Percentiles rank a stretch among this genome's conserved stretches.
These are phyloP conservation scores for Didymella arachidicola DNA, from an alignment of 2,329 filamentous ascomycete species.

Conservation along the genomic window DNA sequence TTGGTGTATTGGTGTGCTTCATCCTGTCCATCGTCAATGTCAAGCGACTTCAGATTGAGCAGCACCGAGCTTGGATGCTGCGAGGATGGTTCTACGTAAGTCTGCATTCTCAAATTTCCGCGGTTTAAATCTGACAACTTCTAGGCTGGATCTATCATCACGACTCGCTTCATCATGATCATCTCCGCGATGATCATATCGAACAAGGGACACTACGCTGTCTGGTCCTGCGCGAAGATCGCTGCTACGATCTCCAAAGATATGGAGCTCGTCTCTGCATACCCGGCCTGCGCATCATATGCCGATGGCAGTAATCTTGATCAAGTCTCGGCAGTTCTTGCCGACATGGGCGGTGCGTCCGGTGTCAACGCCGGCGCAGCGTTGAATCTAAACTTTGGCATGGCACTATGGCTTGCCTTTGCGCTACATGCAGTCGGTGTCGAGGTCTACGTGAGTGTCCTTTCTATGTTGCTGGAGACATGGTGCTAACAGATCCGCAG, in stretches of 20 bases:
- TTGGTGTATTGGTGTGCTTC: slow-evolving; percentile 57
- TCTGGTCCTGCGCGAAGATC: slow-evolving; percentile 60
- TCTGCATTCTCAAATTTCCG: background rate
- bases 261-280: slow-evolving; percentile 35
- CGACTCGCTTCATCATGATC: slow-evolving; percentile 59
- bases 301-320: slow-evolving; percentile 44
- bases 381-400: slow-evolving; percentile 60
- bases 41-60: slow-evolving; percentile 64
- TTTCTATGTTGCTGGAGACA: background rate
- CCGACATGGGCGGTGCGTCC: slow-evolving; percentile 33
- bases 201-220: slow-evolving; percentile 46
- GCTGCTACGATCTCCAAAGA: slow-evolving; percentile 44
- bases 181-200: slow-evolving; percentile 54
- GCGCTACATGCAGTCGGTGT: slow-evolving; percentile 56
- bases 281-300: slow-evolving; percentile 57
- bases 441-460: slow-evolving; percentile 53
- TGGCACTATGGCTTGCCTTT: slow-evolving; percentile 62
- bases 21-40: slow-evolving; percentile 64
- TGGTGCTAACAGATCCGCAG: slow-evolving; percentile 10
- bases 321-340: slow-evolving; percentile 32
- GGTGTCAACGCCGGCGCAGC: slow-evolving; percentile 52
- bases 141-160: slow-evolving; percentile 62
- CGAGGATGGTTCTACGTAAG: slow-evolving; percentile 42
- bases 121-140: slow-evolving; percentile 2
- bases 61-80: slow-evolving; percentile 45